phyloP scores from a whole-genome alignment of 345 rosid species.

The Syzygium grande region DNA sequence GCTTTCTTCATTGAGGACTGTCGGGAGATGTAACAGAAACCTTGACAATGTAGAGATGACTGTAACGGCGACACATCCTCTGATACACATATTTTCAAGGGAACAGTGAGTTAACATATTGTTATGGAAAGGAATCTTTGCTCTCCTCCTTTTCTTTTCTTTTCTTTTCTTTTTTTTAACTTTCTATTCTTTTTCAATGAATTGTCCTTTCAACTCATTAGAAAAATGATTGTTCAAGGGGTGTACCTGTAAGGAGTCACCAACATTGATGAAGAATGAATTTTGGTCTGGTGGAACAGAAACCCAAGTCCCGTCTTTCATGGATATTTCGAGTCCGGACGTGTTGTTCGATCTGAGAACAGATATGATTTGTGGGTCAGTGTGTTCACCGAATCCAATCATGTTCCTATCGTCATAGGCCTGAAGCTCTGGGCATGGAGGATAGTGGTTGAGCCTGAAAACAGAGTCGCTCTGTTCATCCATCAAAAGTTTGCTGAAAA shows the following conservation, averaged over 20 bases:
- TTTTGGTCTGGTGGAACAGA: conserved; percentile 69
- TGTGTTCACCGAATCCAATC: conserved; percentile 86
- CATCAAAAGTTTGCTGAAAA: conserved; percentile 60
- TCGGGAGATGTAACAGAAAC: background rate
- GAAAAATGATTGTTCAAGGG: background rate
- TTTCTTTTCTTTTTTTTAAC: too few relatives aligned
- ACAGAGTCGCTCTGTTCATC: conserved; percentile 59
- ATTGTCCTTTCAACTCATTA: background rate
- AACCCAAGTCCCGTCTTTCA: conserved; percentile 58
- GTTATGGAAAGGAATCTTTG: background rate
- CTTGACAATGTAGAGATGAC: background rate
- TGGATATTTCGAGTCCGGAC: conserved; percentile 73
- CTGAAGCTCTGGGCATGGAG: conserved; percentile 33
- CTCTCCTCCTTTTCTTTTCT: background rate
- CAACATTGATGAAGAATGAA: conserved; percentile 78
- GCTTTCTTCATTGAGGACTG: background rate
- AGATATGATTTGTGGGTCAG: conserved; percentile 90
- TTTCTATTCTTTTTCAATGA: background rate
- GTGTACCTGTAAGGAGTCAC: conserved; percentile 75
- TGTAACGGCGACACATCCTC: background rate
- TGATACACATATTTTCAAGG: background rate
- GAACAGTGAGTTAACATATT: background rate
- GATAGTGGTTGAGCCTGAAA: conserved; percentile 79
- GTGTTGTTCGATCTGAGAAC: conserved; percentile 75
- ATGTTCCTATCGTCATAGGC: conserved; percentile 3